Base-by-base conservation (phyloP, 208 protist species). In the Crithidia acanthocephali region DNA sequence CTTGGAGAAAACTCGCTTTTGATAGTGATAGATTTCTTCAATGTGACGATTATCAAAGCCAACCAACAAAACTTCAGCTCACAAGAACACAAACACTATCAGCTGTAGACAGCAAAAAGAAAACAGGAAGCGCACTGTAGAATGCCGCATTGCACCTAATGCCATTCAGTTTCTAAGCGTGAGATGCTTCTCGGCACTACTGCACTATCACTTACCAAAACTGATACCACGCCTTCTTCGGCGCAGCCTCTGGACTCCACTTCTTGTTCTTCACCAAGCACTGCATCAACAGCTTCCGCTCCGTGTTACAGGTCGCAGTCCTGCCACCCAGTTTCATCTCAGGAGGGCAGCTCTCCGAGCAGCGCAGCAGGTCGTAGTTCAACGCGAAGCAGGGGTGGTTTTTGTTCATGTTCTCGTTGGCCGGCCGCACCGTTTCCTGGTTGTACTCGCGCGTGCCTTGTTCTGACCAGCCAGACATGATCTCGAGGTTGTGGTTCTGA, bases 241-340 rank as follows among this genome's bases (percentile, higher is more conserved):
- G 47, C 22, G 20, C 11, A 10, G 16, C 37, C 20, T 64, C 69
- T 13, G 79, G 72, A 28, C 59, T 77, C 86, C 88, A 94, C 16
- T 74, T 50, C 57, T 90, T 94, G 44, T 94, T 85, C 60, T 81
- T 87, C 64, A 84, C 81, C 13, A 94, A 37, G 23, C 88, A 94
- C 59, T 79, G 68, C 88, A 94, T 94, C 25, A 91, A 66, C 18
- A 51, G 59, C 48, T 91, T 81, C 20, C 88, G 85, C 57, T 89
- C 76, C 16, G 59, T 53, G 64, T 94, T 89, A 64, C 88, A 94
- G 6, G 60, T 70, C 35, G 88, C 88, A 18, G 82, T 88, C 40
- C 88, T 77, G 18, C 88, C 88, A 37, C 67, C 88, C 23, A 94
- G 75, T 47, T 87, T 87, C 88, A 94, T 94, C 71, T 91, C 85